Base-by-base conservation (phyloP, 1,284 basidiomycete species). In the Austroboletus sp. region DNA sequence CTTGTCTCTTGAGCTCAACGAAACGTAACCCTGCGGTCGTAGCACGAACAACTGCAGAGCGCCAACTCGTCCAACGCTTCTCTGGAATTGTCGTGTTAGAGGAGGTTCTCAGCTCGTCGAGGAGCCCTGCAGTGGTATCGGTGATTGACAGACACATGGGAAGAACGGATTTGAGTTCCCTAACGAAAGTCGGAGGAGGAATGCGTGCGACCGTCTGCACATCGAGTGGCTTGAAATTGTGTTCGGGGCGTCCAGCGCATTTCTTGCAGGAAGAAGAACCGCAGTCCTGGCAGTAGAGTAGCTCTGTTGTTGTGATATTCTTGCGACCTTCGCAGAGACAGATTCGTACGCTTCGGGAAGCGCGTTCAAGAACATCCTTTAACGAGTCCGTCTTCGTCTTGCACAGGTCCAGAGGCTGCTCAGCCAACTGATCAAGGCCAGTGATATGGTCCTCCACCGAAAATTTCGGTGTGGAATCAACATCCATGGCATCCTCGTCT, bases 301-400 rank as follows among this genome's bases (percentile, higher is more conserved):
- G 71, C 15, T 77, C 70, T n/a, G 82, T 73, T 6, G 73, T 74
- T 0, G 88, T 87, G 55, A 89, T 82, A 48, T 80, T 85, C 26
- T 80, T 76, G 12, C 89, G 83, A 2, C 93, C 94, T 66, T 97
- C 94, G 60, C 93, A 97, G 19, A 76, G 72, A 61, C 93, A 97
- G 21, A 92, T 77, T 17, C 93, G 80, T 3, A 82, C 74, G 51
- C 87, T 92, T 50, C 74, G 73, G 48, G 77, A 67, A 0, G 93
- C 93, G 11, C 77, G 69, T 6, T 65, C 63, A 25, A 96, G 73
- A 12, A 96, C 69, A 15, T 76, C 70, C 1, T 67, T 21, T 29
- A 92, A 69, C 1, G 79, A 64, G 13, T 66, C 62, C 9, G 67
- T 60, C 15, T 70, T 66, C 0, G 75, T 74, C 42, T 78, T 74